Evolutionary conservation across 2,329 filamentous ascomycete genomes (phyloP), one percentile per base, ranked within the genome.

Genomic region (Nemania diffusa): DNA sequence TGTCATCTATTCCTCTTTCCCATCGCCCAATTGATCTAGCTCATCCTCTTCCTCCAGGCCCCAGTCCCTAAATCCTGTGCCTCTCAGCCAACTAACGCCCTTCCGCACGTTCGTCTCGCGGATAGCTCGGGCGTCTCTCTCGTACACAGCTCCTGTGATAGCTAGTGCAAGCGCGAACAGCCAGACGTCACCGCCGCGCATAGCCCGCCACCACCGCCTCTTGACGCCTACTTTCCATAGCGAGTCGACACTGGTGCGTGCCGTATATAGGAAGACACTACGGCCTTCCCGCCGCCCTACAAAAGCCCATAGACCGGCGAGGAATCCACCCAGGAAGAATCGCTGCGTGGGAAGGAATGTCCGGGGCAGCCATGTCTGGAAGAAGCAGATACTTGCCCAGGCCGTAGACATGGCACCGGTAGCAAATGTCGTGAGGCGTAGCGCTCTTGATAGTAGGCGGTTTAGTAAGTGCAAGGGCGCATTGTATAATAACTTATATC

Each of bases 161-260:
- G 92, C 92, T 80, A 97, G 84, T 55, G 93, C 92, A 20, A 89
- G 79, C 17, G 95, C 91, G 75, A 98, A 94, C 3, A 98, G 82
- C 82, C 91, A 87, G 5, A 97, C 88, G 79, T 98, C 95, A 0
- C 94, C 94, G 42, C 92, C 92, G 74, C 86, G 88, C 77, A 96
- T 85, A 11, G 92, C 92, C 71, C 87, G 89, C 93, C 95, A 97
- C 89, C 93, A 93, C 1, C 93, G 87, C 37, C 91, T 84, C 88
- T 98, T 98, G 62, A 92, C 88, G n/a, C 94, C 94, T 0, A 97
- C 93, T 83, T 97, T 97, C 93, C 94, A 98, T 52, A 94, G 79
- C 42, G 89, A 92, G 77, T 97, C 92, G 32, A 97, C 84, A 67
- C 91, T 93, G n/a, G 90, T 82, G 1, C 94, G 86, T 32, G 92